Conservation (phyloP, 305 asterid species). For the Fraxinus sp. region DNA sequence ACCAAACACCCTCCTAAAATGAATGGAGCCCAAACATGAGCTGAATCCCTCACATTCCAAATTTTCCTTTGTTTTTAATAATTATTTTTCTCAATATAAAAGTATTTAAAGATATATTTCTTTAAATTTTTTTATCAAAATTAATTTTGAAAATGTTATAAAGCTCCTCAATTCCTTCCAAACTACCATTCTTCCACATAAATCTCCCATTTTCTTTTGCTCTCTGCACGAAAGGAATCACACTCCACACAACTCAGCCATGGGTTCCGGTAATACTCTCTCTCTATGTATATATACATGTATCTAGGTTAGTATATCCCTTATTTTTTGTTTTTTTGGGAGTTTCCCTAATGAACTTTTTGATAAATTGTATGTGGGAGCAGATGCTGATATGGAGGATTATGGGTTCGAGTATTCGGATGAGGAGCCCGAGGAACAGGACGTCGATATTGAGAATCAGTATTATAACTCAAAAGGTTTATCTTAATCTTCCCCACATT, state of each 20-base stretch:
- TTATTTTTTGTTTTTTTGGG: not conserved
- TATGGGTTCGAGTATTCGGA: constrained; percentile 95
- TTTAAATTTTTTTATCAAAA: not conserved
- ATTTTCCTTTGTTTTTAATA: no score
- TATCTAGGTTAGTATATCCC: not conserved
- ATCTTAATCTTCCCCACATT: not conserved
- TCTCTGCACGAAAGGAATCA: constrained; percentile 23
- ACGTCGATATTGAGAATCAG: constrained; percentile 90
- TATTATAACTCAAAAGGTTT: constrained; percentile 89
- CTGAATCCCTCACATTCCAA: no score
- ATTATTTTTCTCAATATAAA: no score
- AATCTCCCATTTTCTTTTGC: constrained; percentile 5
- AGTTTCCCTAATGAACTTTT: not conserved
- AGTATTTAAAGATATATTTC: no score
- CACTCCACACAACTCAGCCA: constrained; percentile 19
- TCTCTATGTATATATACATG: not conserved
- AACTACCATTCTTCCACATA: not conserved
- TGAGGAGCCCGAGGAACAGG: constrained; percentile 90
- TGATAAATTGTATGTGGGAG: constrained; percentile 9
- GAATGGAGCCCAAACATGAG: no score
- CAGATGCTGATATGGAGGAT: constrained; percentile 95
- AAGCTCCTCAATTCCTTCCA: not conserved
- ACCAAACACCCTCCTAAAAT: no score
- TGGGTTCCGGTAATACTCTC: constrained; percentile 51
- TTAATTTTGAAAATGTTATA: not conserved